Base-by-base conservation (phyloP, 1,284 basidiomycete genomes). In the Pseudozyma thailandica region DNA sequence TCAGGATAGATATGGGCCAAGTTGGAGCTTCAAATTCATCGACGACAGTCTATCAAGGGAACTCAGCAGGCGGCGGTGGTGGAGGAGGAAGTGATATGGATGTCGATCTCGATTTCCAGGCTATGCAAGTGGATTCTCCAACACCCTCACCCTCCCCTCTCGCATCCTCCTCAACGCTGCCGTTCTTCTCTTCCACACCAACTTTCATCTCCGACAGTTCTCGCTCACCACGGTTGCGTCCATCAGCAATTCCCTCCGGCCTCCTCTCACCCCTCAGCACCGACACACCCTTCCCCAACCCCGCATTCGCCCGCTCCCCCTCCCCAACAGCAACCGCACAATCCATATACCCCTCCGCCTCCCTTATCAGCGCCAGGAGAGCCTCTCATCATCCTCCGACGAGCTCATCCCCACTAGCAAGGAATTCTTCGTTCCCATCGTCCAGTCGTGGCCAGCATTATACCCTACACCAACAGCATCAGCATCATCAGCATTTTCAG, bases 111-210 rank as follows among this genome's bases (percentile, higher is more conserved):
- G 54, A 53, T 1, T 69, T 69, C 18, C 54, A 54, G 27, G 65
- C 65, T 7, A 69, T 69, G 65, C 65, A 69, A 33, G 65, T 69
- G 37, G 65, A 69, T 18, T 58, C 54, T 20, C 58, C 65, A 6
- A 50, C 35, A 7, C 48, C 58, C 2, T 68, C 64, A 7, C 48
- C 58, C 2, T 68, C 64, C 4, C 57, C 64, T 60, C 52, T 8
- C 21, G 44, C 10, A 18, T 33, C 10, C 15, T 27, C 16, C 15
- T 13, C 53, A 7, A 13, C 33, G 0, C 16, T 16, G 4, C 46
- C 49, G 2, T 47, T 52, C 43, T 53, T 65, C 30, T 41, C 44
- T 3, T 10, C 49, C n/a, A n/a, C n/a, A n/a, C n/a, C n/a, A 16
- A 18, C 25, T 9, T 25, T 12, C 30, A 16, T 26, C 27, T 23